These are phyloP conservation scores for Agrocybe pediades DNA, from an alignment of 768 basidiomycete genomes.

Conservation along the genomic window DNA sequence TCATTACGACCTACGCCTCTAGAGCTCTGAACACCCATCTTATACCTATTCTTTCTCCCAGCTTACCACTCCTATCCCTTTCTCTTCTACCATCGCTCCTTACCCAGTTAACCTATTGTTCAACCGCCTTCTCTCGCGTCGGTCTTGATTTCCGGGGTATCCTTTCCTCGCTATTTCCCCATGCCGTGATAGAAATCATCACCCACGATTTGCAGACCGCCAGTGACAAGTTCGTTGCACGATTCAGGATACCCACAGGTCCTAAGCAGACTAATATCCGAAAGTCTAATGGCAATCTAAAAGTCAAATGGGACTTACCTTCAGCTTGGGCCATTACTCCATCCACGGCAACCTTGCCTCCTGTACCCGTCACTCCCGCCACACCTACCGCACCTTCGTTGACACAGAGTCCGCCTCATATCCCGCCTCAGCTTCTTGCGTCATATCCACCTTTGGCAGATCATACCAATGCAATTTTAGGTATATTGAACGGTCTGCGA, in stretches of 20 bases:
- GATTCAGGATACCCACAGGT: constrained; percentile 26
- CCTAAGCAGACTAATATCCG: constrained; percentile 10
- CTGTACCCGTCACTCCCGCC: constrained; percentile 23
- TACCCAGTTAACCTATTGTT: constrained; percentile 93
- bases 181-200: constrained; percentile 62
- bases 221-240: constrained; percentile 35
- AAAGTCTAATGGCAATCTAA: constrained; percentile 13
- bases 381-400: constrained; percentile 23
- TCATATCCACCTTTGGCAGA: constrained; percentile 77
- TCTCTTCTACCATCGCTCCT: constrained; percentile 78
- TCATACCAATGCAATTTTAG: constrained; percentile 71
- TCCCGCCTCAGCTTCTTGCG: constrained; percentile 71
- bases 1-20: constrained; percentile 67
- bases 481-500: constrained; percentile 78
- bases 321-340: constrained; percentile 54
- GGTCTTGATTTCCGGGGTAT: constrained; percentile 86
- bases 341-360: constrained; percentile 31
- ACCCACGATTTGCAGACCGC: constrained; percentile 50
- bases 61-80: constrained; percentile 63
- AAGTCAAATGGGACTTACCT: constrained; percentile 31
- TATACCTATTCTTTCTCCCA: constrained; percentile 61
- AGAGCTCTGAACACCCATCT: constrained; percentile 65
- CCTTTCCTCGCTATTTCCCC: constrained; percentile 65
- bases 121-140: constrained; percentile 87
- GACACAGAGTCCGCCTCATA: constrained; percentile 46